Evolutionary conservation across 1,139 yeast species (phyloP), one percentile per base, ranked within the genome.

Genomic region (Kodamaea alishanica): DNA sequence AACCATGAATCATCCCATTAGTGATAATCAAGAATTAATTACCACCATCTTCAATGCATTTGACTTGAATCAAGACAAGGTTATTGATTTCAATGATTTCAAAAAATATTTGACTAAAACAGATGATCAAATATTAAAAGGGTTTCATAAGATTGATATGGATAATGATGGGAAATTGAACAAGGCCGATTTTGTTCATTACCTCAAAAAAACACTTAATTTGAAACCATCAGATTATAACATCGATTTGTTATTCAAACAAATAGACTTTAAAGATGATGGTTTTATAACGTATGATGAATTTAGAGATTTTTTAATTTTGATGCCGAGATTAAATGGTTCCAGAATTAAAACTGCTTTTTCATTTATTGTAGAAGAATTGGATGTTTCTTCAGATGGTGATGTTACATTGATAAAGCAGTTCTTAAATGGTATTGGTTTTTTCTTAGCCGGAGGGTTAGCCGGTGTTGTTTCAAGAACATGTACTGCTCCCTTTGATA

Each of bases 381-480:
- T 77, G 40, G 96, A 88, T 55, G 64, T 89, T 33, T 79, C 86
- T 3, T 79, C 95, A 0, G 97, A 92, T 55, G 96, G 97, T 56
- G 97, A 90, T 63, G 89, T 89, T 42, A 82, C 95, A 0, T 71
- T 89, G 31, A 81, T 84, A 33, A 82, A 79, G 55, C 96, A 87
- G 47, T 76, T 86, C 39, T 66, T 87, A 33, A 81, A 83, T 55
- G 95, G 97, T 26, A 73, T 88, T 48, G 97, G 97, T 1, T 92
- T 80, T 57, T 92, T 92, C 55, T 62, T 89, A 27, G 96, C 97
- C 1, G 98, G 98, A 27, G 98, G 98, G 0, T 63, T 90, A 26
- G 86, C 97, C 0, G 98, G 98, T 2, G 98, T 92, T 5, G 84
- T 92, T 4, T 88, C 97, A n/a, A 79, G 98, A 63, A 89, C 97